Percentiles rank a stretch among this genome's conserved stretches.
Evolutionary conservation across 345 rosid species (phyloP).

Genomic region (Citropsis articulata): DNA sequence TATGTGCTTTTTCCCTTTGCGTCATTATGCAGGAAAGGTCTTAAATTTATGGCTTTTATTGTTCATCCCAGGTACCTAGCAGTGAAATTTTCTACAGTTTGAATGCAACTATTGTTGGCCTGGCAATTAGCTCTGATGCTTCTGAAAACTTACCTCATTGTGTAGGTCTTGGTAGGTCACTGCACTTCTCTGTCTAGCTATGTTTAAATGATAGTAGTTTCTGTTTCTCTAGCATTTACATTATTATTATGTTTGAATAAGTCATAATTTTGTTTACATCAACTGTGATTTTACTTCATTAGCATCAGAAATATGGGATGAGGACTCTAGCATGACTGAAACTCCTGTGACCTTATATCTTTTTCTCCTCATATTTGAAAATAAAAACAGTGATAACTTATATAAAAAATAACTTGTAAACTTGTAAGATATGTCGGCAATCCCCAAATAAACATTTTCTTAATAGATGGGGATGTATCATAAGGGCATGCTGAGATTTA

Average conservation of each 20-base stretch:
- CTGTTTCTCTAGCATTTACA: not conserved
- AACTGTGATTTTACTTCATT: not conserved
- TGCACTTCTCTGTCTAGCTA: not conserved
- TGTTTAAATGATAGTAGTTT: slow-evolving; percentile 2
- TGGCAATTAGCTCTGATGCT: slow-evolving; percentile 64
- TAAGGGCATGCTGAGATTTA: not conserved
- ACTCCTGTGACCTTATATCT: not conserved
- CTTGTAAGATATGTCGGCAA: not conserved
- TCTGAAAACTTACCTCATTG: slow-evolving; percentile 61
- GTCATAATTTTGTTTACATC: not conserved
- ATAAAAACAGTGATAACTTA: not conserved
- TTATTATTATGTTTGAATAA: not conserved
- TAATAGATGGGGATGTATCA: too few species aligned
- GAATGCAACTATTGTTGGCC: slow-evolving; percentile 86
- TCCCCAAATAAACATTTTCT: not conserved
- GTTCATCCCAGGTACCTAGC: slow-evolving; percentile 52
- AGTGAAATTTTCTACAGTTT: slow-evolving; percentile 72
- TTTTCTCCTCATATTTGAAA: not conserved
- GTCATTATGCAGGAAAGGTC: not conserved
- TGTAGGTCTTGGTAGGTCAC: slow-evolving; percentile 82
- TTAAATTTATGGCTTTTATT: slow-evolving; percentile 15
- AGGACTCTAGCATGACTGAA: not conserved
- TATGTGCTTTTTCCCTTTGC: not conserved
- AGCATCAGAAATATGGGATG: not conserved
- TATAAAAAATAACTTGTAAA: not conserved